Evolutionary conservation across 2,329 filamentous ascomycete genomes (phyloP).

Genomic region (Pochonia chlamydosporia): DNA sequence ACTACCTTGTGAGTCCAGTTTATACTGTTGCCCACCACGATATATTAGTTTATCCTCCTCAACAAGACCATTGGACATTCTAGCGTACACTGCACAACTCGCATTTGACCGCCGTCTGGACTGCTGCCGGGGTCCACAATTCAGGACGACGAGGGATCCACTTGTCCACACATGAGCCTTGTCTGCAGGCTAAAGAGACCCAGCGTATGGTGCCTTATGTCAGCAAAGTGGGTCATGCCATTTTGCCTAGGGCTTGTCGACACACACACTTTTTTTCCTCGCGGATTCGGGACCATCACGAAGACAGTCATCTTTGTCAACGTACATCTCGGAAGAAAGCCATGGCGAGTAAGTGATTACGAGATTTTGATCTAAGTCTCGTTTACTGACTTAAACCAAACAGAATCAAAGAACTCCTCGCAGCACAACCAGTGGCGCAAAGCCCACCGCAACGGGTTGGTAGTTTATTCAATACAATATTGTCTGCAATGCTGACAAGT

Average conservation of each 20-base stretch:
- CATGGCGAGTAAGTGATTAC: constrained; percentile 9
- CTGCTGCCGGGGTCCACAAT: too few relatives aligned
- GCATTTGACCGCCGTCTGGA: too few relatives aligned
- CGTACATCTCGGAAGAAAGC: constrained; percentile 5
- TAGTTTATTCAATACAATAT: constrained; percentile 17
- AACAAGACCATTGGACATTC: too few relatives aligned
- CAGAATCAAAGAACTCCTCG: constrained; percentile 99
- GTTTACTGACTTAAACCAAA: not conserved
- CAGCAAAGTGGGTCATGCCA: not conserved
- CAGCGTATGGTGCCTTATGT: too few relatives aligned
- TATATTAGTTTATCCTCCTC: too few relatives aligned
- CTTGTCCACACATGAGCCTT: too few relatives aligned
- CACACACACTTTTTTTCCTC: constrained; percentile 6
- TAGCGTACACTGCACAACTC: too few relatives aligned
- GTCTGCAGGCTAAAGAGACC: too few relatives aligned
- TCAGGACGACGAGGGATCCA: too few relatives aligned
- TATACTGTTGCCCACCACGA: too few relatives aligned
- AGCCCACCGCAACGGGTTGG: constrained; percentile 98
- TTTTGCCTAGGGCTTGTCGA: constrained; percentile 18
- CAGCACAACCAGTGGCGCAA: constrained; percentile 98
- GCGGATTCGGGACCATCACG: not conserved
- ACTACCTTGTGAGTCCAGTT: too few relatives aligned
- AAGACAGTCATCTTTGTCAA: constrained; percentile 1
- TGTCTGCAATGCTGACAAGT: constrained; percentile 10
- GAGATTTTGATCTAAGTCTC: not conserved